Evolutionary conservation across 2,329 filamentous ascomycete genomes (phyloP), one percentile per base, ranked within the genome.

Genomic region (Clonostachys sp.): DNA sequence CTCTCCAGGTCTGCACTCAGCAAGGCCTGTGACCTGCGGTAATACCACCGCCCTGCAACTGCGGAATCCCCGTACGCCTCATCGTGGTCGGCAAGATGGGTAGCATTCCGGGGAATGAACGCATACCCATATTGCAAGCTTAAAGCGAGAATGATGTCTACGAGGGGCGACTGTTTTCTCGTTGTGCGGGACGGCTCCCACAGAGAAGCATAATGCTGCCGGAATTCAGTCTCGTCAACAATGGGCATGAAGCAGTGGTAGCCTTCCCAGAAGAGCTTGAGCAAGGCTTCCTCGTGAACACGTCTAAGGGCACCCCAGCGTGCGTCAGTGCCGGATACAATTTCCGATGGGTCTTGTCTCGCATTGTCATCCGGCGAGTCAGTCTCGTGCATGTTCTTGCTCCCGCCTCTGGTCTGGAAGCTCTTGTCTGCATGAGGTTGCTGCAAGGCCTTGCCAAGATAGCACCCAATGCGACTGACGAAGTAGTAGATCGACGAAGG

Each of bases 61-160:
- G 61, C 69, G 2, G 68, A 57, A 48, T 74, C 72, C 33, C 65
- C 50, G 24, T 40, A 20, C 40, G 36, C 42, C n/a, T 45, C 43
- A 30, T 30, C 24, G 3, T 38, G 34, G 14, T 46, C 44, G 6
- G 48, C 45, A 18, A 40, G 20, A 3, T 46, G 40, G 5, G 44
- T n/a, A 18, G 41, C 41, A 16, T 45, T 45, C 6, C 57, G 55
- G 45, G 63, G 55, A 46, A 58, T 50, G 42, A 59, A 53, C 12
- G 56, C 48, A 6, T 59, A 58, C 44, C 68, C 67, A 36, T 72
- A 70, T 55, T 79, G 75, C 62, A 80, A 72, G 50, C 71, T 74
- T 8, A 79, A 47, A 0, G 76, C 76, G 16, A 80, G 56, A 34
- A 78, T 59, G 24, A 79, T 77, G 48, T 80, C 77, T 1, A 75